Evolutionary conservation across 768 basidiomycete genomes (phyloP).

Genomic region (Rhodotorula kratochvilovae): DNA sequence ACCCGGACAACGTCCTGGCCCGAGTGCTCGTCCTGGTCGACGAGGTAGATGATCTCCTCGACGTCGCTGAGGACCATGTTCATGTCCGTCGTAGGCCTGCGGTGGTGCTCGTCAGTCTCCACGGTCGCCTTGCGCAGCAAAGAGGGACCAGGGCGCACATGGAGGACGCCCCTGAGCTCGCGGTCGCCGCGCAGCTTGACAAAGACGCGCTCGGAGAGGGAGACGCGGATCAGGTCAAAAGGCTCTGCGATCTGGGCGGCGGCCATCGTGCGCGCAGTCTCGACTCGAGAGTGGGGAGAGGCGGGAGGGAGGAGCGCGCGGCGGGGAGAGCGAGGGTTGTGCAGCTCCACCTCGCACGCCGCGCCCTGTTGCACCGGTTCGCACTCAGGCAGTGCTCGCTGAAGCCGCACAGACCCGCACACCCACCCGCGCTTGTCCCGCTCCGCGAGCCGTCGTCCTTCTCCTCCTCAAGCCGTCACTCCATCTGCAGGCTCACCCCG

Average conservation of each 20-base stretch:
- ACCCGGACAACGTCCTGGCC: slow-evolving; percentile 60
- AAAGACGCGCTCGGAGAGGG: slow-evolving; percentile 94
- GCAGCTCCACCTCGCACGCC: too few species aligned
- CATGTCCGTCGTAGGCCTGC: slow-evolving; percentile 99
- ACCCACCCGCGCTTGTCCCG: too few species aligned
- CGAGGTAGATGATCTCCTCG: slow-evolving; percentile 93
- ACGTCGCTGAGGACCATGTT: slow-evolving; percentile 96
- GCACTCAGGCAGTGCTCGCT: too few species aligned
- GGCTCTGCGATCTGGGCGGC: slow-evolving; percentile 59
- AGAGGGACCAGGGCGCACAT: slow-evolving; percentile 57
- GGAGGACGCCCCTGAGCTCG: slow-evolving; percentile 82
- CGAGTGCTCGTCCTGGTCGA: slow-evolving; percentile 72
- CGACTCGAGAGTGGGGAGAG: not conserved
- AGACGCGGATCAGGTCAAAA: slow-evolving; percentile 92
- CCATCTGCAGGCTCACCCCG: too few species aligned
- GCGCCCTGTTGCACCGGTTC: too few species aligned
- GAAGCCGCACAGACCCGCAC: too few species aligned
- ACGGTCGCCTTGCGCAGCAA: not conserved
- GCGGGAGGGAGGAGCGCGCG: not conserved
- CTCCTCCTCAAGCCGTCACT: too few species aligned
- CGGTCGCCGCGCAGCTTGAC: slow-evolving; percentile 95
- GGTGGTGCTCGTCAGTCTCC: fast-evolving
- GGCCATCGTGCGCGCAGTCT: not conserved
- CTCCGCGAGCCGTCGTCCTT: too few species aligned
- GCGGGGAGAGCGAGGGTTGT: not conserved